Evolutionary conservation across 352 stramenopile genomes (phyloP), one percentile per base, ranked within the genome.

Genomic region (Hyaloperonospora arabidopsidis): DNA sequence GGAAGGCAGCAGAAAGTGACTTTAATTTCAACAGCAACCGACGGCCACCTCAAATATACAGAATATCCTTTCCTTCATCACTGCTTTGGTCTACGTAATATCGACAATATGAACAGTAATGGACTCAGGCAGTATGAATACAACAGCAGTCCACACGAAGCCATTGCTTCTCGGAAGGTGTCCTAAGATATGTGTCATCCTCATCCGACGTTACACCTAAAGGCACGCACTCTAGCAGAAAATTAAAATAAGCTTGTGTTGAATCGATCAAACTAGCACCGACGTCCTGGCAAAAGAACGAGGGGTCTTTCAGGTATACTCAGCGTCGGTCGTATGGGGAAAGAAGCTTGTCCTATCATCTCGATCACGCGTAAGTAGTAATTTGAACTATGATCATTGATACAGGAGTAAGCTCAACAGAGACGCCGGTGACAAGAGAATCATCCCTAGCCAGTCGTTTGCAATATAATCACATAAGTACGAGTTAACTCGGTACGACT

Each of bases 1-100:
- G 77, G 74, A 87, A 87, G 76, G 76, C 76, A 87, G 75, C 77
- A 87, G 77, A 87, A 87, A 87, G 74, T 85, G 70, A 74, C 81
- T 77, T 70, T 79, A 67, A 74, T 83, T 85, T 85, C 72, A 83
- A 58, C 49, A 44, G 67, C 60, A 59, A 65, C 57, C 71, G 54
- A 72, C 66, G 59, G 74, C 61, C 44, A 52, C 65, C 51, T 85
- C 72, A 84, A 79, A 68, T 82, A 79, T 32, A 82, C 62, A 84
- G 66, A 83, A 76, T 76, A 72, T 82, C 70, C 75, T 84, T 82
- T 87, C 76, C 76, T 87, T 87, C 77, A 83, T 87, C 77, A 74
- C 61, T 55, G 74, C 77, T 84, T 25, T 65, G 53, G 52, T 15
- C 46, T 35, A 12, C n/a, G 38, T 10, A 55, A 11, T n/a, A n/a